Evolutionary conservation across 73 alveolate species (phyloP), one percentile per base, ranked within the genome.

Genomic region (Tetrahymena borealis): DNA sequence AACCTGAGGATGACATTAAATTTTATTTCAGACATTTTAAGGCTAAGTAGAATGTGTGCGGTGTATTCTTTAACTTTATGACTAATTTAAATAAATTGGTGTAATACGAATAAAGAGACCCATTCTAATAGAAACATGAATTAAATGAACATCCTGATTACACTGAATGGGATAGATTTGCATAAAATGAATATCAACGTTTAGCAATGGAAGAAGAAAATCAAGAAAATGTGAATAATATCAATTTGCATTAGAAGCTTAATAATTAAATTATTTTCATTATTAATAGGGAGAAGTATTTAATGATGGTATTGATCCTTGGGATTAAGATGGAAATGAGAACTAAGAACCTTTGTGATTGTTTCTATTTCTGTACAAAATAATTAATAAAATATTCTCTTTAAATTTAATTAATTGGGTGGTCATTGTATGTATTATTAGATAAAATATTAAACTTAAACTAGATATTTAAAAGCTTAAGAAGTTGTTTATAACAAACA

Each of bases 131-230:
- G 78, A 94, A 96, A 93, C 96, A 96, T 90, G 97, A 95, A 93
- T 33, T 96, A 91, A 91, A 96, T 95, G 96, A 98, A 96, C 96
- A 98, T 92, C 99, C 99, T 11, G 99, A 98, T 93, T 98, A 94
- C 95, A 94, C 99, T 38, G 99, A 98, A 90, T 98, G 99, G 99
- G 99, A 98, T 94, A 94, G 99, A 94, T 98, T 98, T 94, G 99
- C 99, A 18, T 95, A 97, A 93, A 95, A 96, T 16, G 99, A 98
- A 92, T 98, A 98, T 96, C 96, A 96, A 78, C 96, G 99, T 41
- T 97, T 97, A 31, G 99, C 99, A 32, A 97, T 98, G 99, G 99
- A 98, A 94, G 99, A 98, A 92, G 99, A 98, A 91, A 98, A 98
- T 94, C 98, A 97, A 91, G 99, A 98, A 91, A 60, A 60, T 60